Percentiles rank a stretch among this genome's conserved stretches.
These are phyloP conservation scores for Sambucus nigra DNA, from an alignment of 129 eudicot species.

Conservation along the genomic window DNA sequence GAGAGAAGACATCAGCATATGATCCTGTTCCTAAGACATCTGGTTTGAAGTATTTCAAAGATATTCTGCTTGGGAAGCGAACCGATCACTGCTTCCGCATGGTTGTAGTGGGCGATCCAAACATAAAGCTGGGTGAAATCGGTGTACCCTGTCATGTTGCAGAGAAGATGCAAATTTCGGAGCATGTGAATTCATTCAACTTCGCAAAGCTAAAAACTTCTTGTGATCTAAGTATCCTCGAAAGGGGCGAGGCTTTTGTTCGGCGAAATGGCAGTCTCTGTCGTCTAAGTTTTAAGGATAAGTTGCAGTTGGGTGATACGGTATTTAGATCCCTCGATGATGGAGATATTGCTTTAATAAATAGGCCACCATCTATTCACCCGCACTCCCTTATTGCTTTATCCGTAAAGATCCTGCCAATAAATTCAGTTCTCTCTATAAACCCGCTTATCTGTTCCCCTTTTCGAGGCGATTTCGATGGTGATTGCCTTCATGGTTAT, in stretches of 20 bases:
- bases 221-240: conserved; percentile 41
- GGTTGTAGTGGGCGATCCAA: conserved; percentile 89
- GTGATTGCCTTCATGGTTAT: conserved; percentile 84
- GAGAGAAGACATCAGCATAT: conserved; percentile 39
- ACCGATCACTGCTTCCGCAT: conserved; percentile 69
- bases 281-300: conserved; percentile 37
- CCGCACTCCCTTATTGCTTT: conserved; percentile 78
- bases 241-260: conserved; percentile 35
- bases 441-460: conserved; percentile 82
- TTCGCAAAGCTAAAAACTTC: conserved; percentile 45
- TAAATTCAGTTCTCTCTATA: conserved; percentile 54
- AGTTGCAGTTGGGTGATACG: conserved; percentile 45
- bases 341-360: conserved; percentile 70
- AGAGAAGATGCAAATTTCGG: conserved; percentile 49
- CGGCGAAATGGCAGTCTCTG: conserved; percentile 48
- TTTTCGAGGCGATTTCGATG: conserved; percentile 89
- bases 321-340: conserved; percentile 52
- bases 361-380: conserved; percentile 93
- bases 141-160: conserved; percentile 67
- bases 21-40: conserved; percentile 45
- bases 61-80: conserved; percentile 65
- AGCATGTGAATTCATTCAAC: conserved; percentile 45
- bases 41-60: conserved; percentile 70
- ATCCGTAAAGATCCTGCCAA: conserved; percentile 63
- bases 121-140: conserved; percentile 56